Percentiles rank a stretch among this genome's conserved stretches.
These are phyloP conservation scores for Cicer pinnatifidum DNA, from an alignment of 306 rosid genomes.

Conservation along the genomic window DNA sequence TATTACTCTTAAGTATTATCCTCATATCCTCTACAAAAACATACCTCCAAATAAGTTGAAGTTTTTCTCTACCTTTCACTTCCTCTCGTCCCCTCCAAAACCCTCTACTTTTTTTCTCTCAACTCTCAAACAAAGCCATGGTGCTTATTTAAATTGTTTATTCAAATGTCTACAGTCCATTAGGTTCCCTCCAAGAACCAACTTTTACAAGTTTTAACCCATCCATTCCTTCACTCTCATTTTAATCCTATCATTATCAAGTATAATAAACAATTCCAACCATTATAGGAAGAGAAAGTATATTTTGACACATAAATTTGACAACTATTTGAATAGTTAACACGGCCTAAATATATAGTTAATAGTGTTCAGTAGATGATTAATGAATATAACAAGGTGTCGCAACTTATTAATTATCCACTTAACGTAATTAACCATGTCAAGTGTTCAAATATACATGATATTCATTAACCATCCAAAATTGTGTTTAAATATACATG, in stretches of 20 bases:
- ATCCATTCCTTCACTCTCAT: conserved; percentile 8
- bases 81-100: neutral
- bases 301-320: too few relatives aligned
- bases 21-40: neutral
- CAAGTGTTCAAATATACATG: too few relatives aligned
- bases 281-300: neutral
- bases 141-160: neutral
- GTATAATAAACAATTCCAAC: conserved; percentile 2
- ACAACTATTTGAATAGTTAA: too few relatives aligned
- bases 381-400: too few relatives aligned
- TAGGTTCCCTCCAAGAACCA: conserved; percentile 13
- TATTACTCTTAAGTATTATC: neutral
- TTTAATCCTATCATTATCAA: conserved; percentile 7
- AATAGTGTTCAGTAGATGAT: too few relatives aligned
- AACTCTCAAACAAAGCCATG: neutral
- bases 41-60: neutral
- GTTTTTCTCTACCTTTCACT: neutral
- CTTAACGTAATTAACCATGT: too few relatives aligned
- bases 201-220: conserved; percentile 4
- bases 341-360: too few relatives aligned
- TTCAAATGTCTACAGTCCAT: neutral
- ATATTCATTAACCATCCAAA: too few relatives aligned
- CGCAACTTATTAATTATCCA: too few relatives aligned
- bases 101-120: neutral
- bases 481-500: too few relatives aligned